These are phyloP conservation scores for Neurospora sp. DNA, from an alignment of 495 filamentous ascomycete genomes.

Conservation along the genomic window DNA sequence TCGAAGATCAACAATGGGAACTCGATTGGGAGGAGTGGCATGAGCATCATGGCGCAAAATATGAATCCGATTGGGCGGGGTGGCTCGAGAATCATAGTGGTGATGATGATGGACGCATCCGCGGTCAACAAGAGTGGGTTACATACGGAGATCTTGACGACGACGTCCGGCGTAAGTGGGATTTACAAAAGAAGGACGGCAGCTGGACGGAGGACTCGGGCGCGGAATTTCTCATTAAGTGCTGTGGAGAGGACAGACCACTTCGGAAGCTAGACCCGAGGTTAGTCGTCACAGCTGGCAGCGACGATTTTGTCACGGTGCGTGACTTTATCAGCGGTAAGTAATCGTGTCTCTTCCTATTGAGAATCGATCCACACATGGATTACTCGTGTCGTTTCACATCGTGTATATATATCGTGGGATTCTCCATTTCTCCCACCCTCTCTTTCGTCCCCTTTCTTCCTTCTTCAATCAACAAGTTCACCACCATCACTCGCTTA, in stretches of 20 bases:
- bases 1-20: conserved; percentile 7
- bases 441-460: no score
- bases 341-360: background rate
- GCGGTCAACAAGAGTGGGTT: background rate
- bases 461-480: no score
- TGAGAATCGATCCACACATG: no score
- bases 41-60: background rate
- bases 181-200: conserved; percentile 2
- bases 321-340: conserved; percentile 6
- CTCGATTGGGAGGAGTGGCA: conserved; percentile 9
- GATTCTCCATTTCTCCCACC: no score
- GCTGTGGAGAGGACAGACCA: conserved; percentile 7
- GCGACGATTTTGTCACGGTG: conserved; percentile 2
- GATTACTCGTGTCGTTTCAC: no score
- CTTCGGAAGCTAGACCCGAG: conserved; percentile 1
- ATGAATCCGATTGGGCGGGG: no score
- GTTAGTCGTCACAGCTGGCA: background rate
- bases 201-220: conserved; percentile 8
- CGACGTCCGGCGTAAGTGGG: conserved; percentile 1
- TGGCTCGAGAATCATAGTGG: no score
- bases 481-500: no score
- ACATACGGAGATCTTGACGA: conserved; percentile 12
- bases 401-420: no score
- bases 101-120: no score
- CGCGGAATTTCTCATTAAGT: conserved; percentile 4